Base-by-base conservation (phyloP, 2,329 filamentous ascomycete genomes). In the Xenosphaeropsis pyriputrescens region DNA sequence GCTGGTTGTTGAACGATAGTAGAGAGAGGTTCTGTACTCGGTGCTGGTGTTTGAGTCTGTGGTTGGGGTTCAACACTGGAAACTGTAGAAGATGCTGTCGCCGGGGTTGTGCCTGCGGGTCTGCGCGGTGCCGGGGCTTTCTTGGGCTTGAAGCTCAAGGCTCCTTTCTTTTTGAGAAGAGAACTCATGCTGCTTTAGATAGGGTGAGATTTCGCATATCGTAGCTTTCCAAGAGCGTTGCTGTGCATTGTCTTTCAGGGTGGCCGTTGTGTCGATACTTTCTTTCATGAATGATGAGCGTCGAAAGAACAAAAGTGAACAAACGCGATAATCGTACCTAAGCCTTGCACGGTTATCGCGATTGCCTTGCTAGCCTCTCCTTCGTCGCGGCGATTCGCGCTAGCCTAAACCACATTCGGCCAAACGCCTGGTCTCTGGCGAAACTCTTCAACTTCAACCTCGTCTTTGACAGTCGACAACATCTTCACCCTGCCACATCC, bases 71-170 rank as follows among this genome's bases (percentile, higher is more conserved):
- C 57, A 39, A 56, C 52, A 45, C 59, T 64, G 31, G 60, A 51
- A 39, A 55, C 52, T 32, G 58, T 45, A 22, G 62, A 55, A 32
- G 62, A 49, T 35, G 55, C 52, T 40, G 51, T 51, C 40, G 58
- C 52, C 40, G 54, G 50, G 41, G 61, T 55, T 39, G 62, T 59
- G 45, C 64, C 62, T 43, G 66, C 61, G 41, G 68, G 65, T 51
- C 45, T 47, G 40, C 76, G 71, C 45, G 66, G 63, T 26, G 60
- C 55, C 22, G 71, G 72, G 45, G 72, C 71, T 26, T 26, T 26
- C 61, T 81, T 85, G 33, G 79, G 79, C 55, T 81, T 81, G 61
- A 85, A 84, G 60, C 65, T 65, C 41, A 67, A 61, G 47, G 67
- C 65, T 51, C 64, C 67, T 48, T 67, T 64, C 59, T 83, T 81